These are phyloP conservation scores for Pseudogymnoascus sp. DNA, from an alignment of 2,329 filamentous ascomycete genomes.

Conservation along the genomic window DNA sequence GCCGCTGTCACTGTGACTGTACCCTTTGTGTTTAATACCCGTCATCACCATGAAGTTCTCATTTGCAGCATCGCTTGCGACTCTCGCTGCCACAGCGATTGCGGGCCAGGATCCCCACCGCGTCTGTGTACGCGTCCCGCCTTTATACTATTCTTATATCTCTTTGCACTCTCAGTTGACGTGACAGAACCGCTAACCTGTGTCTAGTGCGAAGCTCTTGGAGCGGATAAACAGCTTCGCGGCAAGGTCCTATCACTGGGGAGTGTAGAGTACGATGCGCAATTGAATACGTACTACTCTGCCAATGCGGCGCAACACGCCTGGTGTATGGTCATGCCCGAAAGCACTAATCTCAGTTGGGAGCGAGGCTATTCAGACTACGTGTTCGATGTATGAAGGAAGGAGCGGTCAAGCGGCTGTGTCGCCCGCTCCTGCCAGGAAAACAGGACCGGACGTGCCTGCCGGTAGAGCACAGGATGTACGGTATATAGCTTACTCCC, in stretches of 20 bases:
- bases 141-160: not conserved
- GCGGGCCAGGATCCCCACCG: not conserved
- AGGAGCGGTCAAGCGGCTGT: too few species aligned
- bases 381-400: too few species aligned
- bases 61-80: not conserved
- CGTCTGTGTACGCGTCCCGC: conserved; percentile 5
- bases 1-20: not conserved
- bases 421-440: too few species aligned
- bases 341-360: too few species aligned
- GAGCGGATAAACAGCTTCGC: conserved; percentile 19
- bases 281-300: conserved; percentile 33
- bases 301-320: conserved; percentile 30
- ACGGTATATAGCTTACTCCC: too few species aligned
- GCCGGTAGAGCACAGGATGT: too few species aligned
- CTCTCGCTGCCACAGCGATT: not conserved
- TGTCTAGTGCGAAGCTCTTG: conserved; percentile 25
- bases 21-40: not conserved
- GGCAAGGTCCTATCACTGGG: conserved; percentile 28
- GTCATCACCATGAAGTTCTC: not conserved
- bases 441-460: too few species aligned
- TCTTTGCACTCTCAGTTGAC: not conserved
- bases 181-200: conserved; percentile 10
- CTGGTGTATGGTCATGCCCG: conserved; percentile 32
- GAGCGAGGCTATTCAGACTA: too few species aligned
- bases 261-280: conserved; percentile 24